A percentile compares a stretch with the other conserved stretches of the same genome.
Conservation (phyloP, 192 early-diverging fungal genomes). For the Podila clonocystis region DNA sequence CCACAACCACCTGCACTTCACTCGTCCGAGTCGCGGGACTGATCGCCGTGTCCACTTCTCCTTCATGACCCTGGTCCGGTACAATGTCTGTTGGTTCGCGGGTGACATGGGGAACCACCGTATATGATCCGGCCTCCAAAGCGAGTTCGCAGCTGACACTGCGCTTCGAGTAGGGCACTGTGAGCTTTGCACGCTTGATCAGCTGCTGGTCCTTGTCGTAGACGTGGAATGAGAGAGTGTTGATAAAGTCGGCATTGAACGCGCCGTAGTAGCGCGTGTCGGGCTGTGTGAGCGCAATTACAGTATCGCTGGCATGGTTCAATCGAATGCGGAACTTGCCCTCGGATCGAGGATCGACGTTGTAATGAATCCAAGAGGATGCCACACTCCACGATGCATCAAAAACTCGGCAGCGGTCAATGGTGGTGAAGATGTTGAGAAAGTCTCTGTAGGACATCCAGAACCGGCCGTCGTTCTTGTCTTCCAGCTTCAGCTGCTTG, state of each 20-base stretch:
- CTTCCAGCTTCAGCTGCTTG: slow-evolving; percentile 23
- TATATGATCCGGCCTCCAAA: slow-evolving; percentile 39
- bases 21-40: slow-evolving; percentile 18
- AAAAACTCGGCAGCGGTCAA: slow-evolving; percentile 46
- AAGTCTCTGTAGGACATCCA: slow-evolving; percentile 55
- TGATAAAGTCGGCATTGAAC: slow-evolving; percentile 29
- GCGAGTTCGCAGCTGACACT: slow-evolving; percentile 45
- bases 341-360: slow-evolving; percentile 41
- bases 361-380: slow-evolving; percentile 52
- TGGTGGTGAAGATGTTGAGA: slow-evolving; percentile 33
- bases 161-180: slow-evolving; percentile 34
- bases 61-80: neutral
- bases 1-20: slow-evolving; percentile 34
- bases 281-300: slow-evolving; percentile 47
- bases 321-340: slow-evolving; percentile 41
- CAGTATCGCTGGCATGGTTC: slow-evolving; percentile 10
- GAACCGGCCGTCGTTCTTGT: slow-evolving; percentile 49
- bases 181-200: slow-evolving; percentile 42
- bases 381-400: slow-evolving; percentile 45
- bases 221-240: slow-evolving; percentile 41
- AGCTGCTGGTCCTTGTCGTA: slow-evolving; percentile 22
- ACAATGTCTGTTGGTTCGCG: slow-evolving; percentile 39
- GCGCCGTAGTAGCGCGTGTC: slow-evolving; percentile 49
- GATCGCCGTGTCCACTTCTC: slow-evolving; percentile 23
- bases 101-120: slow-evolving; percentile 38